A percentile compares a stretch with the other conserved stretches of the same genome.
Conservation (phyloP, 192 early-diverging fungal genomes). For the Entomortierella chlamydospora region DNA sequence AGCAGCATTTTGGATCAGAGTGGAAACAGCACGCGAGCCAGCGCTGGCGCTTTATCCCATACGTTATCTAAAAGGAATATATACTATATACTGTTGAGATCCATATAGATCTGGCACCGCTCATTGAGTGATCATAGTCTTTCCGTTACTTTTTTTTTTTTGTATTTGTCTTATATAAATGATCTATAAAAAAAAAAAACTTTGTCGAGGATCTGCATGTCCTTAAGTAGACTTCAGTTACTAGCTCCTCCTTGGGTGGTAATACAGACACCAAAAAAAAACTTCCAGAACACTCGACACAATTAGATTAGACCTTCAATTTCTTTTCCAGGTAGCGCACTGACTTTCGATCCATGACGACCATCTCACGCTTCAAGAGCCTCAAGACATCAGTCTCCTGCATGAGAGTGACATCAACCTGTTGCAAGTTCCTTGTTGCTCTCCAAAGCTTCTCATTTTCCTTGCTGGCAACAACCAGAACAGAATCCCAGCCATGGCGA, state of each 20-base stretch:
- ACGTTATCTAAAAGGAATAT: conserved; percentile 1
- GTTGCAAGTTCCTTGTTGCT: conserved; percentile 72
- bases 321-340: conserved; percentile 70
- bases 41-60: conserved; percentile 36
- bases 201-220: background rate
- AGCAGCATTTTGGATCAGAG: conserved; percentile 32
- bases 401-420: conserved; percentile 68
- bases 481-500: conserved; percentile 59
- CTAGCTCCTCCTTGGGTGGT: too few species aligned
- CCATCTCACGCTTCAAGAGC: conserved; percentile 73
- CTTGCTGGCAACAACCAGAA: conserved; percentile 50
- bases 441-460: conserved; percentile 64
- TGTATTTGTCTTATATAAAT: background rate
- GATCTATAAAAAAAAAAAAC: background rate
- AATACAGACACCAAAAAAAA: too few species aligned
- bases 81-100: background rate
- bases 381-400: conserved; percentile 76
- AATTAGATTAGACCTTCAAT: conserved; percentile 52
- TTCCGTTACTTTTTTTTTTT: background rate
- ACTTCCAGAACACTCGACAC: background rate
- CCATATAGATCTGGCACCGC: too few species aligned
- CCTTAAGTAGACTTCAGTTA: background rate
- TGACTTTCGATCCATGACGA: conserved; percentile 75
- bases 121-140: too few species aligned
- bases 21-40: conserved; percentile 19